Evolutionary conservation across 345 rosid genomes (phyloP).

Genomic region (Dipteronia dyeriana): DNA sequence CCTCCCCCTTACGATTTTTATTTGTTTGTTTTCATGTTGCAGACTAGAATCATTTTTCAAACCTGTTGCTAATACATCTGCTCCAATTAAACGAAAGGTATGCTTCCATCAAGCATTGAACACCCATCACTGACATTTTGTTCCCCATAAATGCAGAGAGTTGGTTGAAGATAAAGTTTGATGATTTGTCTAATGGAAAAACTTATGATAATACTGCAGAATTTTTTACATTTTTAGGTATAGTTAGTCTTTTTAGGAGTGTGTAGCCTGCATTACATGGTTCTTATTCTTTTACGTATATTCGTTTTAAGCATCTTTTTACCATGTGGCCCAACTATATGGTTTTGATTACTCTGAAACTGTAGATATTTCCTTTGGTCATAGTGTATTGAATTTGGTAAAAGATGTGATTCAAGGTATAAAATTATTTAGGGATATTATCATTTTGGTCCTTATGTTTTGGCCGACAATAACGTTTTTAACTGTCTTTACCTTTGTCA

Average conservation of each 20-base stretch:
- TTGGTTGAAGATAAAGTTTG: background rate
- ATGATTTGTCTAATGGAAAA: background rate
- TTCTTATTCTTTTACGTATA: background rate
- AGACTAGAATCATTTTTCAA: conserved; percentile 82
- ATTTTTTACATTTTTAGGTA: background rate
- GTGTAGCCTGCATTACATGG: background rate
- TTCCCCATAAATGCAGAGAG: conserved; percentile 1
- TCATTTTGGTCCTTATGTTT: too few species aligned
- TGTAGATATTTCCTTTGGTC: background rate
- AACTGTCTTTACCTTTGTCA: too few species aligned
- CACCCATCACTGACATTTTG: background rate
- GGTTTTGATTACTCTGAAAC: background rate
- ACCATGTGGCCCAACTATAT: too few species aligned
- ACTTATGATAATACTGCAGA: background rate
- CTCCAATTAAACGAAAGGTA: conserved; percentile 76
- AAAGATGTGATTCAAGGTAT: background rate
- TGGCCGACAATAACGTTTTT: too few species aligned
- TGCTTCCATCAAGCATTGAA: conserved; percentile 12
- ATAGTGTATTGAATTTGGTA: background rate
- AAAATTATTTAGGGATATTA: background rate
- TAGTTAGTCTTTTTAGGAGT: background rate
- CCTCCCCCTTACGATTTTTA: too few species aligned
- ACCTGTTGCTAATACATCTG: conserved; percentile 59
- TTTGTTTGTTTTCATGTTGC: conserved; percentile 17
- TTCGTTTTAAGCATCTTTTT: background rate